phyloP scores from a whole-genome alignment of 139 green algal genomes.

The Zygnema cylindricum region DNA sequence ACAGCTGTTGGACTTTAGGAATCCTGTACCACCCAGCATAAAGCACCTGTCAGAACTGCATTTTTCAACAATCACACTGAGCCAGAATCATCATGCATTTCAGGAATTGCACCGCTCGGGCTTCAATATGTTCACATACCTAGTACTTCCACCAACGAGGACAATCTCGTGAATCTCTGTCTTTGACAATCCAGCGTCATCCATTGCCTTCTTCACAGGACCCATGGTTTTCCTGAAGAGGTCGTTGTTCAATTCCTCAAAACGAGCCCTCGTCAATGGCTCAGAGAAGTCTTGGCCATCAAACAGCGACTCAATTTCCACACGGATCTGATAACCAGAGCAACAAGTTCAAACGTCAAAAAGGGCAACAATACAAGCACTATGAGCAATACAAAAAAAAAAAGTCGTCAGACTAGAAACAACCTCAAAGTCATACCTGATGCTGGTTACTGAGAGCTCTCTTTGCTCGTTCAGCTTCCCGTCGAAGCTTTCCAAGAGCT shows the following conservation, averaged over 20 bases:
- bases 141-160: constrained; percentile 93
- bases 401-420: background rate
- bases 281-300: constrained; percentile 96
- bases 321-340: constrained; percentile 72
- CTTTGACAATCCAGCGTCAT: constrained; percentile 93
- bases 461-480: constrained; percentile 97
- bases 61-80: background rate
- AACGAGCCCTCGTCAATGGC: constrained; percentile 95
- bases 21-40: constrained; percentile 58
- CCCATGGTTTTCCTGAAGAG: constrained; percentile 98
- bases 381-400: background rate
- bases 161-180: constrained; percentile 92
- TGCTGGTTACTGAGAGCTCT: constrained; percentile 94
- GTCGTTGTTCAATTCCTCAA: constrained; percentile 99
- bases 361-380: background rate
- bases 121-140: constrained; percentile 49
- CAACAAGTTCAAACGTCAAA: background rate
- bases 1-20: constrained; percentile 84
- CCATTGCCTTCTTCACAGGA: constrained; percentile 94
- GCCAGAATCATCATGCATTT: background rate
- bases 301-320: constrained; percentile 96
- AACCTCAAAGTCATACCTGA: constrained; percentile 67
- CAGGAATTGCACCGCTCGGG: background rate
- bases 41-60: background rate
- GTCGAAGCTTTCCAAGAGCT: constrained; percentile 93